Evolutionary conservation across 164 flowering plant species (phyloP).

Genomic region (Nymphaea thermarum): DNA sequence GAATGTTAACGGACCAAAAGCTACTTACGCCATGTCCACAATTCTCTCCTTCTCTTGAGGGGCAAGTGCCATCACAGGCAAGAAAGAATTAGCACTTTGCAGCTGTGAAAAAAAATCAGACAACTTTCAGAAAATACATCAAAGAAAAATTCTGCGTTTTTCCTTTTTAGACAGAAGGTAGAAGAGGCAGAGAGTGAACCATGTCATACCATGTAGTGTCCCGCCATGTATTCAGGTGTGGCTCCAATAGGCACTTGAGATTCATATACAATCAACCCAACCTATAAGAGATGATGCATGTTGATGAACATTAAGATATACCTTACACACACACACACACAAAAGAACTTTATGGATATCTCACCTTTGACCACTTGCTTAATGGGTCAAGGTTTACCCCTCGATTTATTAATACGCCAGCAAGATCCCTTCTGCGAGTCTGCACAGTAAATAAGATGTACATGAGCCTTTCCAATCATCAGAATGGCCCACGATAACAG

Average conservation of each 20-base stretch:
- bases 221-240: slow-evolving; percentile 99
- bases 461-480: not conserved
- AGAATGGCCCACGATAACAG: not conserved
- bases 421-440: slow-evolving; percentile 89
- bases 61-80: slow-evolving; percentile 99
- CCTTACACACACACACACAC: not conserved
- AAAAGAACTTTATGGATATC: slow-evolving; percentile 1
- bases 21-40: slow-evolving; percentile 94
- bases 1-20: not conserved
- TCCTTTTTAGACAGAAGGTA: not conserved
- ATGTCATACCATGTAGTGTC: slow-evolving; percentile 69
- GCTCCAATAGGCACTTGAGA: slow-evolving; percentile 99
- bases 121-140: not conserved
- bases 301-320: not conserved
- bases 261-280: slow-evolving; percentile 90
- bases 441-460: slow-evolving; percentile 5
- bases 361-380: slow-evolving; percentile 98
- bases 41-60: slow-evolving; percentile 88
- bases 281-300: slow-evolving; percentile 31
- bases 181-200: not conserved
- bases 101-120: slow-evolving; percentile 32
- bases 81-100: slow-evolving; percentile 93
- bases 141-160: not conserved
- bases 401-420: slow-evolving; percentile 82
- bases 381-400: slow-evolving; percentile 88